Percentiles rank a stretch among this genome's conserved stretches.
Evolutionary conservation across 169 alveolate species (phyloP).

Genomic region (Plasmodium relictum): DNA sequence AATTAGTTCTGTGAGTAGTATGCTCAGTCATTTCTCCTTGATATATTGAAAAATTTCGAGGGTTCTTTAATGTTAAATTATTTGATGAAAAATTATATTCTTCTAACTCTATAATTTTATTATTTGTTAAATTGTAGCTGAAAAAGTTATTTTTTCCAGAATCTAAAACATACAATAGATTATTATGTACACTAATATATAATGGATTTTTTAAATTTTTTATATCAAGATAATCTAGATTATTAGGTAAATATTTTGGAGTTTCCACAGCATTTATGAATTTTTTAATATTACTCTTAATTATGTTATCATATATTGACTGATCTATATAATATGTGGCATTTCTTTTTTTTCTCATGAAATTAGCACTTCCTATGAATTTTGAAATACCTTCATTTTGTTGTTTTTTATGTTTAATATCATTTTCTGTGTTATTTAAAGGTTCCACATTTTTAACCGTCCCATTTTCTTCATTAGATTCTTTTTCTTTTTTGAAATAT

Average conservation of each 20-base stretch:
- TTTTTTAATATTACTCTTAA: slow-evolving; percentile 14
- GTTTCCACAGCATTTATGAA: slow-evolving; percentile 15
- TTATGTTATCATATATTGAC: slow-evolving; percentile 20
- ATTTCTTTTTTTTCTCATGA: slow-evolving; percentile 37
- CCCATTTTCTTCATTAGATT: slow-evolving; percentile 6
- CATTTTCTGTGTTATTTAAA: not conserved
- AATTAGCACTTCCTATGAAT: not conserved
- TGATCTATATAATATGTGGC: slow-evolving; percentile 6
- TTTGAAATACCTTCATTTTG: not conserved
- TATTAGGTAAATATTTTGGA: slow-evolving; percentile 28
- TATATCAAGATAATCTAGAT: slow-evolving; percentile 21
- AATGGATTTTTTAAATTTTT: slow-evolving; percentile 45
- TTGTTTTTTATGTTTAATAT: not conserved
- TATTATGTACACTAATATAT: slow-evolving; percentile 24
- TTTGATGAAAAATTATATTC: slow-evolving; percentile 18
- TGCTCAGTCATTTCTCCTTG: slow-evolving; percentile 22
- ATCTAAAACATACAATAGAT: slow-evolving; percentile 55
- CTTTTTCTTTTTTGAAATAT: slow-evolving; percentile 41
- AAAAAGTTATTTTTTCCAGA: slow-evolving; percentile 29
- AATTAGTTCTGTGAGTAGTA: slow-evolving; percentile 27
- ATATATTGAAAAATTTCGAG: slow-evolving; percentile 54
- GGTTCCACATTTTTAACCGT: not conserved
- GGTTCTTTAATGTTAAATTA: slow-evolving; percentile 36
- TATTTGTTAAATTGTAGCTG: slow-evolving; percentile 47
- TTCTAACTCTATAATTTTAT: slow-evolving; percentile 41